A percentile compares a stretch with the other conserved stretches of the same genome.
Conservation (phyloP, 306 rosid genomes). For the Cucurbita argyrosperma region DNA sequence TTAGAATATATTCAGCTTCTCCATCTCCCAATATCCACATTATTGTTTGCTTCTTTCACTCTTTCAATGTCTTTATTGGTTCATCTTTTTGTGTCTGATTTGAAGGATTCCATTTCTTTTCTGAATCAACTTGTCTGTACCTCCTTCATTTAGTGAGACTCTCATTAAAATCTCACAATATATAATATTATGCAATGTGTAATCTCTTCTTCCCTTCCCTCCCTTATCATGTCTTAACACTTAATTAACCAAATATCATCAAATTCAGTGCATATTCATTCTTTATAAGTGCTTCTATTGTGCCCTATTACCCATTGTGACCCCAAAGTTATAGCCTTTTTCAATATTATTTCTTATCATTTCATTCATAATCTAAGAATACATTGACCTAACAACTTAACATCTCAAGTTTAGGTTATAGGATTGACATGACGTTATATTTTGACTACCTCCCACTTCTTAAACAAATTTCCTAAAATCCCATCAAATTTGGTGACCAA, state of each 20-base stretch:
- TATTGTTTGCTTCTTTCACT: background rate
- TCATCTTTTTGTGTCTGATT: background rate
- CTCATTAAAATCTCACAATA: background rate
- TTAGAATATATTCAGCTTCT: background rate
- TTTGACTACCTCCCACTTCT: background rate
- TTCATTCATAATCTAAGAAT: background rate
- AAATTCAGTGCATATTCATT: no score
- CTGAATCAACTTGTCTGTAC: background rate
- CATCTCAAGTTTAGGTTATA: no score
- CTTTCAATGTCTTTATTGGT: background rate
- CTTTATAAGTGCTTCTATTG: no score
- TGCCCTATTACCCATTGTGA: no score
- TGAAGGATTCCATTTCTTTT: background rate
- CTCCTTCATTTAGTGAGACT: background rate
- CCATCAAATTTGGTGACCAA: background rate
- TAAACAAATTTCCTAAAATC: no score
- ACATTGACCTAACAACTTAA: no score
- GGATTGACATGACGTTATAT: background rate
- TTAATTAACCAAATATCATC: no score
- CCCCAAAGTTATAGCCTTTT: no score
- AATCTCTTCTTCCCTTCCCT: background rate
- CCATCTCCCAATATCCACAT: no score
- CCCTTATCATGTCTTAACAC: no score
- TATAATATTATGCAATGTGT: background rate
- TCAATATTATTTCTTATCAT: background rate